Evolutionary conservation across 441 rosid genomes (phyloP), one percentile per base, ranked within the genome.

Genomic region (Isatis lusitanica): DNA sequence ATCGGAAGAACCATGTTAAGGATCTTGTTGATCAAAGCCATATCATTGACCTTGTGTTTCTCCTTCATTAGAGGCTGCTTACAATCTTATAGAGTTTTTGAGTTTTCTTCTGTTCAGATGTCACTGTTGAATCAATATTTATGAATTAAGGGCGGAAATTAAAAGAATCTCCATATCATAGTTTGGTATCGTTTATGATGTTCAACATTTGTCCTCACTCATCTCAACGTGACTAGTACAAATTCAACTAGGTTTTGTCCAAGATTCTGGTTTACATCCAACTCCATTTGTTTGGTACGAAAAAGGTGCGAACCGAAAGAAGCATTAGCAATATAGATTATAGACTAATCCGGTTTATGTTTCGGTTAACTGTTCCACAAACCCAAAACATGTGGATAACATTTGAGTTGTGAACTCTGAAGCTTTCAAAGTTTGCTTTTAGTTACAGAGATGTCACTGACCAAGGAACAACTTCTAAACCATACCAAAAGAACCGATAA

Each of bases 21-120:
- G 36, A 80, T 40, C 72, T 69, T 80, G 61, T 76, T 66, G 33
- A 57, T 44, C 38, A 73, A 6, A 64, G 65, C 78, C 75, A 76
- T 76, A 11, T 17, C 21, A 15, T 30, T 21, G 53, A 40, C 24
- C n/a, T 62, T 62, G 16, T 62, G 62, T 30, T 17, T 35, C 28
- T 53, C 36, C 56, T 53, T 43, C 36, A 42, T 24, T 26, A 51
- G 5, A 51, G 9, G 52, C 52, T 31, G 5, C 0, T 42, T 52
- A 5, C 53, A 55, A 26, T 33, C 31, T 53, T 73, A 35, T 73
- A 43, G n/a, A 18, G 11, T 9, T 6, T 7, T n/a, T 1, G n/a
- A 42, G 55, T 42, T 28, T 44, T 33, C 47, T 35, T n/a, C 66
- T 46, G 40, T 59, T 70, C 4, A 11, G 16, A 47, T 47, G 66